Evolutionary conservation across 257 asterid species (phyloP), one percentile per base, ranked within the genome.

Genomic region (Salvia hispanica): DNA sequence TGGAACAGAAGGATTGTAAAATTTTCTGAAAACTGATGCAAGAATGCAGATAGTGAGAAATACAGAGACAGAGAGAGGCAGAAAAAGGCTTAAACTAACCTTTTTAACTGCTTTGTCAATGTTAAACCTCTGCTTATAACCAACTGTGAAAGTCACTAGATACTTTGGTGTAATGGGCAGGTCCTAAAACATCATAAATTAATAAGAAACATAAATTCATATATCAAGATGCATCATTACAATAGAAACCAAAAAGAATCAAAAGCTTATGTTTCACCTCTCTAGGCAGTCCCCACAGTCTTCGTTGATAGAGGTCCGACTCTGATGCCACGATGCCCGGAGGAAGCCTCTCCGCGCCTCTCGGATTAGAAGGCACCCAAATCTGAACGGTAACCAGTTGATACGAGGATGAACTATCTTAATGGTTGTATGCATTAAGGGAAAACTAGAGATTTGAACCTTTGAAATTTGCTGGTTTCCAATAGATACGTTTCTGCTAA

Each of bases 341-440:
- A 34, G 96, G 94, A 78, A 89, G 75, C 72, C 80, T 77, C 66
- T 92, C 95, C 3, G 96, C 95, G 25, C 98, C 98, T 86, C 54
- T 84, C 5, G 98, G 98, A 67, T 90, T 92, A 14, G 88, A 82
- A 28, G 92, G 77, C 6, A 71, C 84, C 95, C 98, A 92, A 34
- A 72, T 63, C 78, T 72, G 72, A 51, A 62, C 21, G 69, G 34
- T 45, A 56, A 18, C 2, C 7, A n/a, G 28, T 36, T 31, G 7
- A 53, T 39, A 60, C 3, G 12, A 52, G 62, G n/a, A 57, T 42
- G 60, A 9, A 7, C 9, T 7, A 56, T 33, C 52, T 42, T 13
- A 52, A 16, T 28, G 14, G 0, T 3, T 34, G 28, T 54, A 6
- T 36, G 31, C 31, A 21, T 25, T 8, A 25, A 11, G 59, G 7